A percentile compares a stretch with the other conserved stretches of the same genome.
phyloP scores from a whole-genome alignment of 2,329 filamentous ascomycete genomes.

The Didymella glomerata region DNA sequence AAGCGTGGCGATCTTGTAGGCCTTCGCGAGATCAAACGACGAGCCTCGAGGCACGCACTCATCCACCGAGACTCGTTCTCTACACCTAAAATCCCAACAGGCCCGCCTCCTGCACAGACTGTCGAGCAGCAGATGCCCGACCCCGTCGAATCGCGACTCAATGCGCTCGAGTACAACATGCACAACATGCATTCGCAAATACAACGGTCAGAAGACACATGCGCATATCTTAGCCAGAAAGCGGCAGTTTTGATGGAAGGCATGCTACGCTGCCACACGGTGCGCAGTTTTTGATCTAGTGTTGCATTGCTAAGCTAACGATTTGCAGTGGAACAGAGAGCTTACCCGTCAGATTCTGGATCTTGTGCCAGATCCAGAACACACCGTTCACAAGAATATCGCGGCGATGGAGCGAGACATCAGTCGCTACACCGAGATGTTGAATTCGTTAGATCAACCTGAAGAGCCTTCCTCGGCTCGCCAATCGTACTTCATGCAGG shows the following conservation, averaged over 20 bases:
- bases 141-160: slow-evolving; percentile 76
- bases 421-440: slow-evolving; percentile 66
- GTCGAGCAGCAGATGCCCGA: slow-evolving; percentile 80
- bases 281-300: slow-evolving; percentile 49
- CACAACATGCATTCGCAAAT: slow-evolving; percentile 82
- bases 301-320: slow-evolving; percentile 34
- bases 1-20: slow-evolving; percentile 92
- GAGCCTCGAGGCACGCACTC: slow-evolving; percentile 89
- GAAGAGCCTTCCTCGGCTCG: slow-evolving; percentile 71
- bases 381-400: slow-evolving; percentile 77
- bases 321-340: slow-evolving; percentile 78
- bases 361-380: slow-evolving; percentile 78
- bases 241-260: slow-evolving; percentile 85
- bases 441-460: slow-evolving; percentile 65
- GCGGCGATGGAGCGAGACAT: slow-evolving; percentile 68
- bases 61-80: slow-evolving; percentile 92
- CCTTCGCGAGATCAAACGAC: slow-evolving; percentile 91
- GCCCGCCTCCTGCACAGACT: slow-evolving; percentile 83
- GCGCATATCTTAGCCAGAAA: slow-evolving; percentile 79
- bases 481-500: slow-evolving; percentile 55
- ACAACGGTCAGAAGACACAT: slow-evolving; percentile 82
- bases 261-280: slow-evolving; percentile 74
- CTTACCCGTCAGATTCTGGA: slow-evolving; percentile 78
- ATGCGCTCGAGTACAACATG: slow-evolving; percentile 79
- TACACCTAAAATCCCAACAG: slow-evolving; percentile 70